Conservation (phyloP, 2,329 filamentous ascomycete species). For the Periglandula ipomoeae region DNA sequence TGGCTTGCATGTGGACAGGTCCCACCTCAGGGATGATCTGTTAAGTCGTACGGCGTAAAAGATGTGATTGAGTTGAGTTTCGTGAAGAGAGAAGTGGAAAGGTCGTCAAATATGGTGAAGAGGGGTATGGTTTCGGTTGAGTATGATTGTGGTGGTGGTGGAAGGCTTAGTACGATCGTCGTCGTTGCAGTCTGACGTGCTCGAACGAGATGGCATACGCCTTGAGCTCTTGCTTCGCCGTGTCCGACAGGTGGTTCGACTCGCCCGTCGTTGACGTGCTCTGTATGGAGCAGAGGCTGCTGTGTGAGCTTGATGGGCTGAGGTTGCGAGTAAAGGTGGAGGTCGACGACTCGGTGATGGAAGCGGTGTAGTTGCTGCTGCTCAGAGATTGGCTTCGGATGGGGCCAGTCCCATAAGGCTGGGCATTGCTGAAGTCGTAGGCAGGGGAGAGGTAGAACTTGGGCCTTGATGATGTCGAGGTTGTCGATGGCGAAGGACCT, state of each 20-base stretch:
- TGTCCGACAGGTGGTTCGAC: conserved; percentile 56
- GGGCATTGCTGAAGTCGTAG: conserved; percentile 62
- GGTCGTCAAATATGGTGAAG: conserved; percentile 6
- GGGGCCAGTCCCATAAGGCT: conserved; percentile 45
- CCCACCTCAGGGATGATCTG: conserved; percentile 6
- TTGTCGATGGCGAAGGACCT: conserved; percentile 9
- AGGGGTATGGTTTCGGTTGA: neutral
- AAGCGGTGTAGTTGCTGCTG: conserved; percentile 15
- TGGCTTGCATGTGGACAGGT: neutral
- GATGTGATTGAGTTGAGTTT: conserved; percentile 5
- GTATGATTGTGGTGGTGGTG: neutral
- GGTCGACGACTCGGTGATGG: conserved; percentile 15
- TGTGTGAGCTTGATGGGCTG: conserved; percentile 70
- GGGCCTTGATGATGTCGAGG: conserved; percentile 17
- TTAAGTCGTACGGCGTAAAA: conserved; percentile 10
- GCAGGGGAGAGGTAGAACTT: conserved; percentile 64
- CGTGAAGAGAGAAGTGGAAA: neutral
- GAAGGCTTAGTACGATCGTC: conserved; percentile 41
- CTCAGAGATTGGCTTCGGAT: conserved; percentile 23
- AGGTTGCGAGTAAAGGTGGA: conserved; percentile 31
- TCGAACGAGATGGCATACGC: conserved; percentile 87
- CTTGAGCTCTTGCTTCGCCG: conserved; percentile 69
- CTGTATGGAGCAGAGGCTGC: conserved; percentile 72
- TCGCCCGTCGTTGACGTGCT: conserved; percentile 50
- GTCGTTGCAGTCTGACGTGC: conserved; percentile 56